These are phyloP conservation scores for Lignosus rhinocerotis DNA, from an alignment of 1,284 basidiomycete species.

Conservation along the genomic window DNA sequence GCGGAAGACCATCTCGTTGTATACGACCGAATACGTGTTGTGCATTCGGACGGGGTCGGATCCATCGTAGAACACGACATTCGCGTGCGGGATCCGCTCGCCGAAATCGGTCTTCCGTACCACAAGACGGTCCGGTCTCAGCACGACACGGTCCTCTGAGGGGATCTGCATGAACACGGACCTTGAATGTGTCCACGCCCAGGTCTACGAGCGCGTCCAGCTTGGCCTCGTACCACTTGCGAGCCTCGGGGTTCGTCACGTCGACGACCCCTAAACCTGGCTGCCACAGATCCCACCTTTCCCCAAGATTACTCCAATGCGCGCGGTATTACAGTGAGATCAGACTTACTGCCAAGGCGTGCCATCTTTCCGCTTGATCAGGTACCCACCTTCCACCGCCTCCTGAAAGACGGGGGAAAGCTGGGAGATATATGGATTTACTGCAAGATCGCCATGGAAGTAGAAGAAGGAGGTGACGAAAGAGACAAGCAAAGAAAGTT, in stretches of 20 bases:
- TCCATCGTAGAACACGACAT: slow-evolving; percentile 65
- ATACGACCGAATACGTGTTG: slow-evolving; percentile 65
- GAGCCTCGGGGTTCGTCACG: slow-evolving; percentile 69
- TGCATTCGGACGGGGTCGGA: slow-evolving; percentile 69
- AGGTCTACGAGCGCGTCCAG: slow-evolving; percentile 63
- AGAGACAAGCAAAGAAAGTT: neutral
- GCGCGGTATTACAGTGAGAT: neutral
- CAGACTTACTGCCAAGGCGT: slow-evolving; percentile 67
- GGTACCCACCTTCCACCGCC: slow-evolving; percentile 63
- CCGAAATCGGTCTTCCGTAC: slow-evolving; percentile 67
- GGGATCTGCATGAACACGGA: slow-evolving; percentile 23
- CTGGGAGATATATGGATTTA: slow-evolving; percentile 72
- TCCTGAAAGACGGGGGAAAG: slow-evolving; percentile 71
- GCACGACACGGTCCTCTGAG: neutral
- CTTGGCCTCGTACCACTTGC: slow-evolving; percentile 66
- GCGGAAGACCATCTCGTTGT: slow-evolving; percentile 72
- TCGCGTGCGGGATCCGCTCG: slow-evolving; percentile 64
- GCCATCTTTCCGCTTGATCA: slow-evolving; percentile 70
- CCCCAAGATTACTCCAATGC: neutral
- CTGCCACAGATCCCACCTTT: slow-evolving; percentile 75
- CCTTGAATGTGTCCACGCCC: slow-evolving; percentile 74
- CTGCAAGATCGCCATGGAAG: slow-evolving; percentile 31
- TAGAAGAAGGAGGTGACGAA: neutral
- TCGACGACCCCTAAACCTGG: slow-evolving; percentile 71
- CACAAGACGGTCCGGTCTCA: neutral